phyloP scores from a whole-genome alignment of 495 filamentous ascomycete genomes.

The Filosporella fistucella region DNA sequence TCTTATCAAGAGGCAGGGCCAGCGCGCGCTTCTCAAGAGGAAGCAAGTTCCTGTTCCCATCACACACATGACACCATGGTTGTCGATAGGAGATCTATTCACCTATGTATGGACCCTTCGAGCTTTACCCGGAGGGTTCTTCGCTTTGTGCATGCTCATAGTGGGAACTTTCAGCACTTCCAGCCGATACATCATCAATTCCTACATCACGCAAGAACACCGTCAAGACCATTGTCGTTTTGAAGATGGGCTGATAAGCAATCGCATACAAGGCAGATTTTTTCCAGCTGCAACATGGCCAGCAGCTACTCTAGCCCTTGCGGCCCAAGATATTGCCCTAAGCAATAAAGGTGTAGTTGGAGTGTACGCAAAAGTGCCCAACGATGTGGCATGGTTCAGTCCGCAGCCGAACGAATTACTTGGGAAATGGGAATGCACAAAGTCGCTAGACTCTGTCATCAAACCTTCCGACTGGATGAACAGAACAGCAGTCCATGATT shows the following conservation, averaged over 20 bases:
- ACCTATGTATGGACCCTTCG: neutral
- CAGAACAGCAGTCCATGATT: neutral
- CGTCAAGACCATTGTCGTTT: neutral
- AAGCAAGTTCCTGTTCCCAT: neutral
- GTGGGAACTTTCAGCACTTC: neutral
- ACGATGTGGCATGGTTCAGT: neutral
- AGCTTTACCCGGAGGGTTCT: neutral
- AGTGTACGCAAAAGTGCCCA: neutral
- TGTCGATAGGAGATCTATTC: neutral
- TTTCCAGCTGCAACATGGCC: neutral
- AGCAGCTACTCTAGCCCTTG: neutral
- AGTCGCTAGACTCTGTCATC: neutral
- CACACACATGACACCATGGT: neutral
- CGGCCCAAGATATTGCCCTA: neutral
- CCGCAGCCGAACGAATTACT: neutral
- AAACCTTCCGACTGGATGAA: neutral
- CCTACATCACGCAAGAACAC: neutral
- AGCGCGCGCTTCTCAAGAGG: too few species aligned
- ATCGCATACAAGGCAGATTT: neutral
- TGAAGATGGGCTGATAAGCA: neutral
- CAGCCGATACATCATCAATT: neutral
- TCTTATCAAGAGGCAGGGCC: neutral
- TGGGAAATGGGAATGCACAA: neutral
- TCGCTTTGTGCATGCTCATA: neutral
- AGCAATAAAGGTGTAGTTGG: neutral